phyloP scores from a whole-genome alignment of 1,284 basidiomycete genomes.

The Trichosporon sp. region DNA sequence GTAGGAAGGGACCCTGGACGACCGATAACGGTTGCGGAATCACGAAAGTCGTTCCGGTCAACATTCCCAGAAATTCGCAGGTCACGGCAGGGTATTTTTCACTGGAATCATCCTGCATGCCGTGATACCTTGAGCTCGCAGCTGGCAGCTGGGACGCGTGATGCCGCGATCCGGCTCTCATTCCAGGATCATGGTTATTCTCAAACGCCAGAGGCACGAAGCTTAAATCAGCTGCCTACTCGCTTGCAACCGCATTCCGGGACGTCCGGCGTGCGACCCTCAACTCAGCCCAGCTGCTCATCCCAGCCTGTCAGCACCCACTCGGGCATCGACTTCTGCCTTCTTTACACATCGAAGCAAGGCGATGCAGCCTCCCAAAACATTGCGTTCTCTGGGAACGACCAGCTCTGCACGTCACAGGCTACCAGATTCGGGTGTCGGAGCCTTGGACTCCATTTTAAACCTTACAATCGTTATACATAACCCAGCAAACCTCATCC shows the following conservation, averaged over 20 bases:
- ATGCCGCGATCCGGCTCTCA: background rate
- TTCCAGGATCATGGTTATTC: slow-evolving; percentile 7
- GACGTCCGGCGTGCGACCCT: background rate
- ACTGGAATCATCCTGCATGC: slow-evolving; percentile 3
- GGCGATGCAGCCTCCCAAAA: background rate
- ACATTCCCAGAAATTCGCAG: background rate
- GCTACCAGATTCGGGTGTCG: background rate
- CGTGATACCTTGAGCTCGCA: background rate
- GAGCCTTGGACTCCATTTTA: background rate
- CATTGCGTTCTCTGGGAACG: background rate
- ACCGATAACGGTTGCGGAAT: background rate
- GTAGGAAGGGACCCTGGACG: background rate
- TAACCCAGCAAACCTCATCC: background rate
- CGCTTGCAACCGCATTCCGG: background rate
- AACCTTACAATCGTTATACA: slow-evolving; percentile 9
- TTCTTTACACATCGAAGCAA: background rate
- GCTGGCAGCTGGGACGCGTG: background rate
- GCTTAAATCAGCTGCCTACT: background rate
- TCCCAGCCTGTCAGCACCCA: background rate
- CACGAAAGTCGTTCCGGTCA: background rate
- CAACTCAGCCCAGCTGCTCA: background rate
- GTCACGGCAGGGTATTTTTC: background rate
- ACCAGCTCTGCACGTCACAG: background rate
- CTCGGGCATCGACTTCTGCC: background rate
- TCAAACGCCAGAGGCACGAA: background rate